Percentiles rank a stretch among this genome's conserved stretches.
Evolutionary conservation across 2,329 filamentous ascomycete species (phyloP).

Genomic region (Stagonosporopsis chrysanthemi): DNA sequence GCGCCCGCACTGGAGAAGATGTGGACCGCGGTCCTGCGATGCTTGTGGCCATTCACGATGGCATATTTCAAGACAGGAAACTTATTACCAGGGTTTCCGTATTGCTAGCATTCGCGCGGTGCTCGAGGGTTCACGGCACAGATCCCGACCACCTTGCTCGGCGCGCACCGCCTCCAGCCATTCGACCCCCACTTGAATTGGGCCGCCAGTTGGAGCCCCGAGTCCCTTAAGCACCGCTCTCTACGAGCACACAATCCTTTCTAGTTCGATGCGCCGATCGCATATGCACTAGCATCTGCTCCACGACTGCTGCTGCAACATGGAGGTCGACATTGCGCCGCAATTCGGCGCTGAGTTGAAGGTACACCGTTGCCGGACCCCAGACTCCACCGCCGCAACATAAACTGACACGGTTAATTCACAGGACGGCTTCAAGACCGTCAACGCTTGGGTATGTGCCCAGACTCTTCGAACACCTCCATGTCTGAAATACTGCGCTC

Average conservation of each 20-base stretch:
- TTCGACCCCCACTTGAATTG: conserved; percentile 39
- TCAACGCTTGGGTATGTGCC: conserved; percentile 79
- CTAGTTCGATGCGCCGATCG: conserved; percentile 29
- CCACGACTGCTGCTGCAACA: conserved; percentile 50
- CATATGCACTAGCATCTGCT: conserved; percentile 26
- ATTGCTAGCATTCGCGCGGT: conserved; percentile 11
- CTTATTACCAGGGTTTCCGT: neutral
- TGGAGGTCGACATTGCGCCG: conserved; percentile 84
- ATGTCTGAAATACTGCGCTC: conserved; percentile 10
- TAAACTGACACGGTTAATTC: conserved; percentile 37
- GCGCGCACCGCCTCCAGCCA: conserved; percentile 40
- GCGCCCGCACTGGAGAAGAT: conserved; percentile 17
- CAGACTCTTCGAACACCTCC: conserved; percentile 8
- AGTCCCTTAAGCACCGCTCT: conserved; percentile 30
- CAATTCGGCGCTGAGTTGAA: conserved; percentile 95
- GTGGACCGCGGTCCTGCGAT: neutral
- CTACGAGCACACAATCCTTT: conserved; percentile 17
- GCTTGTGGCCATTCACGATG: neutral
- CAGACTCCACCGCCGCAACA: conserved; percentile 25
- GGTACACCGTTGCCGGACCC: conserved; percentile 60
- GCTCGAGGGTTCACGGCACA: conserved; percentile 24
- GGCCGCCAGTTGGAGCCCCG: conserved; percentile 34
- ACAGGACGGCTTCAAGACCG: conserved; percentile 95
- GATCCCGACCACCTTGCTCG: conserved; percentile 33
- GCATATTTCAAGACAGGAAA: neutral